Evolutionary conservation across 2,329 filamentous ascomycete genomes (phyloP), one percentile per base, ranked within the genome.

Genomic region (Fusarium lyarnte): DNA sequence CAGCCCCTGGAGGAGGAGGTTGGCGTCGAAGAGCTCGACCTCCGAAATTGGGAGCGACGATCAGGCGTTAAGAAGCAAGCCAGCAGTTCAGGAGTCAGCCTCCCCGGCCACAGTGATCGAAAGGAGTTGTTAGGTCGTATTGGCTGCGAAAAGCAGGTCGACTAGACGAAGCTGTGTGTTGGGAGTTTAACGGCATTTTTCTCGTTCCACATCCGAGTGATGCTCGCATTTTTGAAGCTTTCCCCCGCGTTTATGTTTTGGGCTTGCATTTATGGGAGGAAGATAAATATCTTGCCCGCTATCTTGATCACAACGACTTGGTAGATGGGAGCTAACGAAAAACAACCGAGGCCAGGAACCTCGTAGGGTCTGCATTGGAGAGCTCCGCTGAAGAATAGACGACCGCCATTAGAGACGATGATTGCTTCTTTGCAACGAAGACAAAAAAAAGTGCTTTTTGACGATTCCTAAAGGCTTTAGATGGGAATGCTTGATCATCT

Each of bases 111-210:
- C 80, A 91, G 91, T 76, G 92, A 94, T 80, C 88, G 91, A 75
- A 96, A 95, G 85, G 93, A 95, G 80, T 84, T 96, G 73, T 86
- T 96, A 58, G 92, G 93, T 47, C 87, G 93, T 58, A 96, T 96
- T 78, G 93, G 93, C 53, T 96, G 93, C 80, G 92, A 94, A 81
- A 94, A 94, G 85, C 92, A 90, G 78, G 85, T 89, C 61, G 87
- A 90, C 25, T 83, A 76, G 77, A 54, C 39, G 60, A 63, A 46
- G 54, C 55, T 46, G 62, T 60, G 52, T 55, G 54, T 49, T 47
- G 52, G 71, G 76, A 74, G 71, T 72, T 77, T 62, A 63, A 68
- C 62, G 63, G 54, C 59, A 65, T 63, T 69, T 58, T 73, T 36
- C 31, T 55, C 59, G 62, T 62, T 76, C 27, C 49, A 57, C 66